phyloP scores from a whole-genome alignment of 148 eudicot genomes.

The Fagopyrum homotropicum region DNA sequence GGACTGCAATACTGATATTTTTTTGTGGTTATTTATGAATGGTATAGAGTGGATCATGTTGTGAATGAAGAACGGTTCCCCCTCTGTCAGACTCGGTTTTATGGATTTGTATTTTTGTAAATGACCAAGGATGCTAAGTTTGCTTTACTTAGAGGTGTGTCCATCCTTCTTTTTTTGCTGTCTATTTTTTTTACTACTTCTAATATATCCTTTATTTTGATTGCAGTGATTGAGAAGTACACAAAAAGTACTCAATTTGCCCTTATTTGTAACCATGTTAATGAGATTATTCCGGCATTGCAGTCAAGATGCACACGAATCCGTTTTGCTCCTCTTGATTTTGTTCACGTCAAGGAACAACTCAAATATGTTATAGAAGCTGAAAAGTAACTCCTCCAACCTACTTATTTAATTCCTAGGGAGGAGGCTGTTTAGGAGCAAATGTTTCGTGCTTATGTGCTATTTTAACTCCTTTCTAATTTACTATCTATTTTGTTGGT shows the following conservation, averaged over 20 bases:
- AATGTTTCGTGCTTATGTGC: slow-evolving; percentile 9
- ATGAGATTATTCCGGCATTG: slow-evolving; percentile 91
- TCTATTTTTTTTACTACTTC: background rate
- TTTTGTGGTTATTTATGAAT: too few relatives aligned
- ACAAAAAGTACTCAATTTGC: slow-evolving; percentile 91
- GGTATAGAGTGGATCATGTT: too few relatives aligned
- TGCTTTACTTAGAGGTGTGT: slow-evolving; percentile 87
- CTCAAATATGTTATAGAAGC: slow-evolving; percentile 73
- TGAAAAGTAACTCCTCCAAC: slow-evolving; percentile 47
- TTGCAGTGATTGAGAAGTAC: slow-evolving; percentile 91
- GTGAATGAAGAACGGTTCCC: too few relatives aligned
- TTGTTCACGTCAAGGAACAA: slow-evolving; percentile 69
- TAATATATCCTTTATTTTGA: slow-evolving; percentile 11
- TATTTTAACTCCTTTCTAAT: background rate
- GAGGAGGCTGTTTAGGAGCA: background rate
- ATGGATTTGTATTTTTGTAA: too few relatives aligned
- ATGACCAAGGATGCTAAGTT: slow-evolving; percentile 99
- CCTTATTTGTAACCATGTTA: slow-evolving; percentile 85
- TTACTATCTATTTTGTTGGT: slow-evolving; percentile 9
- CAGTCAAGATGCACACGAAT: slow-evolving; percentile 96
- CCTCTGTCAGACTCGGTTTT: too few relatives aligned
- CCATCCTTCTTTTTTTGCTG: background rate
- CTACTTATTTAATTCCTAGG: background rate
- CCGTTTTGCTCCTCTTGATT: slow-evolving; percentile 94
- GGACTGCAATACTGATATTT: too few relatives aligned